phyloP scores from a whole-genome alignment of 768 basidiomycete species.

The Cubamyces lactineus region DNA sequence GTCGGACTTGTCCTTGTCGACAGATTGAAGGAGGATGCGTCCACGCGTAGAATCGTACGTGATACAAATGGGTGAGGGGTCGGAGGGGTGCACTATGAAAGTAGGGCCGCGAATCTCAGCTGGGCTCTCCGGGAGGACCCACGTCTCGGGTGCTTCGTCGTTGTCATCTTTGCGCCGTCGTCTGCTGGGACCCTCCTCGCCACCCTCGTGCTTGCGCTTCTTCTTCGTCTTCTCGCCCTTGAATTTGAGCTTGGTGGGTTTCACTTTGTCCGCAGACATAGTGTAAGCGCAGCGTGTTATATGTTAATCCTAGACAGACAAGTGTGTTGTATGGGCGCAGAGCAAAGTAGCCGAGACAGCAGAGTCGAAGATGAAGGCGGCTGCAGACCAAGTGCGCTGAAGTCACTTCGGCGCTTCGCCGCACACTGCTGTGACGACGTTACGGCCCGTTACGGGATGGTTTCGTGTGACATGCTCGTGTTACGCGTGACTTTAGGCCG shows the following conservation, averaged over 20 bases:
- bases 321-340: slow-evolving; percentile 27
- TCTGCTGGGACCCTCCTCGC: slow-evolving; percentile 50
- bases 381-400: background rate
- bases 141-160: slow-evolving; percentile 70
- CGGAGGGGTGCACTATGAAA: slow-evolving; percentile 82
- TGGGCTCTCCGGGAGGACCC: slow-evolving; percentile 75
- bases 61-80: slow-evolving; percentile 73
- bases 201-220: slow-evolving; percentile 71
- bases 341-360: background rate
- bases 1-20: slow-evolving; percentile 62
- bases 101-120: slow-evolving; percentile 86
- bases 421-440: background rate
- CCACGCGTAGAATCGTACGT: slow-evolving; percentile 80
- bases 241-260: slow-evolving; percentile 80
- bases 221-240: slow-evolving; percentile 87
- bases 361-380: background rate
- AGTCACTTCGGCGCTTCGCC: slow-evolving; percentile 7
- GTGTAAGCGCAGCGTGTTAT: background rate
- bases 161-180: slow-evolving; percentile 57
- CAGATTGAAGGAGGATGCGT: slow-evolving; percentile 63
- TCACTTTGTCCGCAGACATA: slow-evolving; percentile 52
- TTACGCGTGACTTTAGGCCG: slow-evolving; percentile 19
- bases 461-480: slow-evolving; percentile 18
- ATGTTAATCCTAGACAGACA: slow-evolving; percentile 23
- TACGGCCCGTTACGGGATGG: background rate